A percentile compares a stretch with the other conserved stretches of the same genome.
Conservation (phyloP, 805 yeast species). For the Phaffomyces antillensis region DNA sequence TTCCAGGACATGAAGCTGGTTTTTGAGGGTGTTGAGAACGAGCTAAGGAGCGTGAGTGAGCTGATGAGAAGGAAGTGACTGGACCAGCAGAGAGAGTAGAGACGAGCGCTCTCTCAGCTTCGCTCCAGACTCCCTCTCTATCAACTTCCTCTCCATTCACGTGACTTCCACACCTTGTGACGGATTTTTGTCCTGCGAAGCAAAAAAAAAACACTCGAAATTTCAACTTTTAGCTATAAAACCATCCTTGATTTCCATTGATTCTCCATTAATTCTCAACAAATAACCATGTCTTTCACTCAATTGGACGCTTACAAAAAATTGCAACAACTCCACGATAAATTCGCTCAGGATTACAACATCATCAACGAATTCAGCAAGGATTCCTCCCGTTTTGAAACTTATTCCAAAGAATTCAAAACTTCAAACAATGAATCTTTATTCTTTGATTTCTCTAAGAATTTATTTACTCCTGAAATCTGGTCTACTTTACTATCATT, state of each 20-base stretch:
- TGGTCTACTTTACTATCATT: constrained; percentile 58
- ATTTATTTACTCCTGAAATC: constrained; percentile 82
- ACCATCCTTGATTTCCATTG: background rate
- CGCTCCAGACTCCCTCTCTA: background rate
- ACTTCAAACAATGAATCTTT: constrained; percentile 87
- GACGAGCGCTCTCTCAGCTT: too few relatives aligned
- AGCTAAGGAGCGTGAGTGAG: constrained; percentile 15
- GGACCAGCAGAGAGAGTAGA: too few relatives aligned
- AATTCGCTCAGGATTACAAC: constrained; percentile 61
- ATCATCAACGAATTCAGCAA: constrained; percentile 65
- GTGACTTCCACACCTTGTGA: background rate
- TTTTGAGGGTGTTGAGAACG: constrained; percentile 9
- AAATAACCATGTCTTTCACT: constrained; percentile 21
- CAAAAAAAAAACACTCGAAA: background rate
- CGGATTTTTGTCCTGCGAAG: constrained; percentile 1
- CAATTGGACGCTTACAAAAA: constrained; percentile 83
- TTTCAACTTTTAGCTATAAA: background rate
- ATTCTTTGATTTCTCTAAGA: constrained; percentile 92
- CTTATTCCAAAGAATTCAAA: constrained; percentile 67
- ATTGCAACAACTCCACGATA: constrained; percentile 63
- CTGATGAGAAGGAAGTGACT: background rate
- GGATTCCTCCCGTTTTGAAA: constrained; percentile 70
- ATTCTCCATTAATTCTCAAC: background rate
- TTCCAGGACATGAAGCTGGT: constrained; percentile 6
- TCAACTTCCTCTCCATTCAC: background rate